Percentiles rank a stretch among this genome's conserved stretches.
Evolutionary conservation across 495 filamentous ascomycete species (phyloP).

Genomic region (Penicillium cinerascens): DNA sequence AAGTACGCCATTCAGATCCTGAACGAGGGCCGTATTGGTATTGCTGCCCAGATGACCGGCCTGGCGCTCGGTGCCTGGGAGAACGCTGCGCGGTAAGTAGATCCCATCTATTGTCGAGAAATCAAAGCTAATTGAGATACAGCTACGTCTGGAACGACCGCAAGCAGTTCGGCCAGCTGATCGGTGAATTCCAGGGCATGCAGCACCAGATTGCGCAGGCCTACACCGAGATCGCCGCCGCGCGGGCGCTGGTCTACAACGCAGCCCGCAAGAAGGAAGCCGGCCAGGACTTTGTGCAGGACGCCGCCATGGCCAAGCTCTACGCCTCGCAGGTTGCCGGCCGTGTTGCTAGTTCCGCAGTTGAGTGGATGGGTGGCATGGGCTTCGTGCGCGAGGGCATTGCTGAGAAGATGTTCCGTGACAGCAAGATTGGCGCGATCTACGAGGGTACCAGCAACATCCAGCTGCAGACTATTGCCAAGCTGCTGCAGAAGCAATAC

Average conservation of each 20-base stretch:
- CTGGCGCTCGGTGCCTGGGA: slow-evolving; percentile 93
- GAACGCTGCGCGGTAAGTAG: slow-evolving; percentile 73
- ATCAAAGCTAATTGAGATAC: slow-evolving; percentile 2
- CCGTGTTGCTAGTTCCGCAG: slow-evolving; percentile 75
- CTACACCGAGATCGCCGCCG: slow-evolving; percentile 88
- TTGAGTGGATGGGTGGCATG: slow-evolving; percentile 99
- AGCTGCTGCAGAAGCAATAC: slow-evolving; percentile 88
- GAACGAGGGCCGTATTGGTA: slow-evolving; percentile 97
- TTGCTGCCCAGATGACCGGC: slow-evolving; percentile 98
- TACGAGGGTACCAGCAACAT: slow-evolving; percentile 92
- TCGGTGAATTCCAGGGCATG: slow-evolving; percentile 98
- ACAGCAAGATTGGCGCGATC: slow-evolving; percentile 98
- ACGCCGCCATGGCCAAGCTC: slow-evolving; percentile 98
- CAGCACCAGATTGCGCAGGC: slow-evolving; percentile 97
- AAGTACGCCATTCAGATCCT: slow-evolving; percentile 96
- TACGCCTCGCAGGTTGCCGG: slow-evolving; percentile 92
- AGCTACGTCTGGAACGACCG: slow-evolving; percentile 95
- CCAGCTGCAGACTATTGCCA: slow-evolving; percentile 91
- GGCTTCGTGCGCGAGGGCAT: slow-evolving; percentile 92
- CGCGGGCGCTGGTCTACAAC: slow-evolving; percentile 91
- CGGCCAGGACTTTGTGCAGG: slow-evolving; percentile 87
- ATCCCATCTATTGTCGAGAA: background rate
- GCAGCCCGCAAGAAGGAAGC: slow-evolving; percentile 97
- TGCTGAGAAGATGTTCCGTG: slow-evolving; percentile 96
- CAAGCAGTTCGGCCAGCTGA: slow-evolving; percentile 88